These are phyloP conservation scores for Auricularia sp. DNA, from an alignment of 768 basidiomycete species.

Conservation along the genomic window DNA sequence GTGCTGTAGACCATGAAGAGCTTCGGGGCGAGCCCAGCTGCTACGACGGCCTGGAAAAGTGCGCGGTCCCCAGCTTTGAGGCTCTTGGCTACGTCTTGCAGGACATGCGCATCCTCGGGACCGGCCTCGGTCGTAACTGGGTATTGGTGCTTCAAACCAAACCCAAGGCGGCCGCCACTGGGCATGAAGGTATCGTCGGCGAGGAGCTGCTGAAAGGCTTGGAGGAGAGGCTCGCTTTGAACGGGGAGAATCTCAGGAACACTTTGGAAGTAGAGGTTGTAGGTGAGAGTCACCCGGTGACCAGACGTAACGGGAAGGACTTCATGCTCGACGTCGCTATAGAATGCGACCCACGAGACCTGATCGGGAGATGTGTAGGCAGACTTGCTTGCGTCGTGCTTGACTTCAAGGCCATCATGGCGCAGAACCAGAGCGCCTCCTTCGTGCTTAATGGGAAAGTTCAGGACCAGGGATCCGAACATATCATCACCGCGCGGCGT, in stretches of 20 bases:
- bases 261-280: neutral
- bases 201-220: slow-evolving; percentile 20
- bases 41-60: neutral
- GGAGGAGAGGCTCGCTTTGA: neutral
- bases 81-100: neutral
- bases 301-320: slow-evolving; percentile 26
- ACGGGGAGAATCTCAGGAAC: too few relatives aligned
- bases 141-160: neutral
- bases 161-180: slow-evolving; percentile 20
- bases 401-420: slow-evolving; percentile 4
- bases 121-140: neutral
- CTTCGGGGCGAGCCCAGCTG: neutral
- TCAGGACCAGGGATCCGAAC: slow-evolving; percentile 43
- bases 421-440: slow-evolving; percentile 7
- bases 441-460: slow-evolving; percentile 30
- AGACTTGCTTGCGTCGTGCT: slow-evolving; percentile 4
- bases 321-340: slow-evolving; percentile 34
- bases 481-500: slow-evolving; percentile 34
- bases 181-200: slow-evolving; percentile 25
- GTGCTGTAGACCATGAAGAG: neutral
- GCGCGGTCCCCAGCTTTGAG: neutral
- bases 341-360: slow-evolving; percentile 21
- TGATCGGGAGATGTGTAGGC: neutral
- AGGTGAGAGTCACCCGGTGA: slow-evolving; percentile 30
- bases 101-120: neutral